Evolutionary conservation across 768 basidiomycete genomes (phyloP).

Genomic region (Kwoniella sp.): DNA sequence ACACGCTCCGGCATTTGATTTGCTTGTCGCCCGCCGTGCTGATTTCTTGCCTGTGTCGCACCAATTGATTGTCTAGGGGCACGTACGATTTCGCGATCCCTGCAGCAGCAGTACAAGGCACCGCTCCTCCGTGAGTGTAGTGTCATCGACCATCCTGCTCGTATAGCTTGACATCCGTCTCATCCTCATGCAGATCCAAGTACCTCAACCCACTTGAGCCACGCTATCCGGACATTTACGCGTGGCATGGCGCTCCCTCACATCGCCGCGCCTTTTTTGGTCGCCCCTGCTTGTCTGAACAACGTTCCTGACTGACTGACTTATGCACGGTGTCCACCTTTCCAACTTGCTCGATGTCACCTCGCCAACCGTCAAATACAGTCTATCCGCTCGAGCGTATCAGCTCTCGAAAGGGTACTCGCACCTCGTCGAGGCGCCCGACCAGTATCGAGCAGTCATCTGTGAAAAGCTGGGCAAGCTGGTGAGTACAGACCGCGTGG

Average conservation of each 20-base stretch:
- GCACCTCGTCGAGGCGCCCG: slow-evolving; percentile 21
- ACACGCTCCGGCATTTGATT: too few relatives aligned
- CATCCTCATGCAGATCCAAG: neutral
- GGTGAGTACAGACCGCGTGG: too few relatives aligned
- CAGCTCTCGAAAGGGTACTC: slow-evolving; percentile 21
- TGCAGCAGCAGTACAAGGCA: slow-evolving; percentile 10
- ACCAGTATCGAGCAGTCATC: slow-evolving; percentile 19
- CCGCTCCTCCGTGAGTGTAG: slow-evolving; percentile 14
- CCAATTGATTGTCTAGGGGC: neutral
- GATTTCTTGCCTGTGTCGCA: too few relatives aligned
- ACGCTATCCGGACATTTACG: too few relatives aligned
- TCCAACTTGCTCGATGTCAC: neutral
- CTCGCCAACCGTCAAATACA: neutral
- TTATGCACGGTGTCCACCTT: too few relatives aligned
- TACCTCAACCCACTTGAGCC: neutral
- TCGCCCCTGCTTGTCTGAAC: too few relatives aligned
- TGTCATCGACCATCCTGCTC: too few relatives aligned
- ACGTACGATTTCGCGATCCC: slow-evolving; percentile 9
- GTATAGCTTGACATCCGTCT: neutral
- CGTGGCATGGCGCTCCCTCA: too few relatives aligned
- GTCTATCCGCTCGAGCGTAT: slow-evolving; percentile 16
- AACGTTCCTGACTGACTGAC: too few relatives aligned
- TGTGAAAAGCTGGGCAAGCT: slow-evolving; percentile 21
- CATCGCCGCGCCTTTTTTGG: too few relatives aligned
- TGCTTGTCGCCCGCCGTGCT: too few relatives aligned